A percentile compares a stretch with the other conserved stretches of the same genome.
phyloP scores from a whole-genome alignment of 352 stramenopile genomes.

The Globisporangium uncinulatum region DNA sequence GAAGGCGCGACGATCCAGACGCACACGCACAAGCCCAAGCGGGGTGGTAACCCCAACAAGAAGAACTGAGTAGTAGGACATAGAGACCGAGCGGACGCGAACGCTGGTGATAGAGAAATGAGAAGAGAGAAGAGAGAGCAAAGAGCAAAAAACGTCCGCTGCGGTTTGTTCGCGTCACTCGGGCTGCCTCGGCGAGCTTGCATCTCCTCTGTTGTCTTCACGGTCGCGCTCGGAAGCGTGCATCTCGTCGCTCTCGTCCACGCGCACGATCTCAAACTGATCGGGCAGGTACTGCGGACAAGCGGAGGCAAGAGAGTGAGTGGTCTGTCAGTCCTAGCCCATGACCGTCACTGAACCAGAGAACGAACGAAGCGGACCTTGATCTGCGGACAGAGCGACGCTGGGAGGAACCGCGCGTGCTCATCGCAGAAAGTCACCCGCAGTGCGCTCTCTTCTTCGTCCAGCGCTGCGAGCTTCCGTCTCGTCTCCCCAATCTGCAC shows the following conservation, averaged over 20 bases:
- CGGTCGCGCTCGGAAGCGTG: not conserved
- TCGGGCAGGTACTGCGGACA: conserved; percentile 41
- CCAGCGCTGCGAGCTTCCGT: conserved; percentile 37
- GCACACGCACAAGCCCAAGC: conserved; percentile 57
- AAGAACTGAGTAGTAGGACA: conserved; percentile 26
- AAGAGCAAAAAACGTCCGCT: not conserved
- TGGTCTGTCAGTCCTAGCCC: not conserved
- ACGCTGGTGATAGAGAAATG: not conserved
- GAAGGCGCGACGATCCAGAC: conserved; percentile 62
- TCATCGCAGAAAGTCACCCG: conserved; percentile 47
- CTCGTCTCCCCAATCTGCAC: conserved; percentile 50
- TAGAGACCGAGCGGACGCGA: not conserved
- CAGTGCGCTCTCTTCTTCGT: conserved; percentile 39
- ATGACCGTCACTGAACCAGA: not conserved
- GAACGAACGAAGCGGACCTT: conserved; percentile 25
- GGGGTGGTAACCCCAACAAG: conserved; percentile 17
- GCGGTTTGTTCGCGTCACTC: not conserved
- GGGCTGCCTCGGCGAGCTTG: not conserved
- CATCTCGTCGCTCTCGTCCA: conserved; percentile 4
- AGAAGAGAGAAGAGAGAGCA: not conserved
- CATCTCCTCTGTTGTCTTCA: not conserved
- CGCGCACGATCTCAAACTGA: conserved; percentile 37
- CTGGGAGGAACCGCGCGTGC: conserved; percentile 61
- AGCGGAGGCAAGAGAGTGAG: not conserved
- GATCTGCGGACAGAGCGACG: conserved; percentile 66